These are phyloP conservation scores for Penicillium sp. DNA, from an alignment of 2,329 filamentous ascomycete species.

Conservation along the genomic window DNA sequence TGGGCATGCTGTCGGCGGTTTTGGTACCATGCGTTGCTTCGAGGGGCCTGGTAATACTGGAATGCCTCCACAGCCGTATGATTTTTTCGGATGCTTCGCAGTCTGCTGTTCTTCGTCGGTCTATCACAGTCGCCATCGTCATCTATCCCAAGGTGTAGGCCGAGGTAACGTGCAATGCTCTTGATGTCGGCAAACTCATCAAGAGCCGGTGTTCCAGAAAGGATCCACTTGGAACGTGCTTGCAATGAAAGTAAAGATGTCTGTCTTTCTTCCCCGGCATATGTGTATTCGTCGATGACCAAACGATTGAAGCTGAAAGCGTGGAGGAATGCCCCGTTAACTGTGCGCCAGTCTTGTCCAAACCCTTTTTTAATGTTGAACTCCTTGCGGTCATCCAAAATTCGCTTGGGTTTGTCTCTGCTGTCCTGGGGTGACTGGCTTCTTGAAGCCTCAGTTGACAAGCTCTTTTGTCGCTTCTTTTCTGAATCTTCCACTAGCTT, in stretches of 20 bases:
- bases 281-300: conserved; percentile 65
- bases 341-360: conserved; percentile 22
- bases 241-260: conserved; percentile 48
- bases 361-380: conserved; percentile 22
- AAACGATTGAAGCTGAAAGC: conserved; percentile 61
- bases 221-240: conserved; percentile 58
- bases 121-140: conserved; percentile 49
- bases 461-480: conserved; percentile 2
- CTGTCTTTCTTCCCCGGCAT: conserved; percentile 48
- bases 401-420: not conserved
- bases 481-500: not conserved
- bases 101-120: conserved; percentile 47
- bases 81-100: conserved; percentile 33
- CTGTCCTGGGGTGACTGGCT: not conserved
- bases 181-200: conserved; percentile 60
- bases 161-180: conserved; percentile 57
- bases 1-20: conserved; percentile 55
- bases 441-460: not conserved
- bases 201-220: conserved; percentile 63
- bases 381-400: conserved; percentile 22
- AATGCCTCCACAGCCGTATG: conserved; percentile 55
- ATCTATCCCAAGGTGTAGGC: conserved; percentile 55
- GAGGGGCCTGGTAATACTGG: conserved; percentile 50
- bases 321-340: conserved; percentile 51
- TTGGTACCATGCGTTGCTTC: conserved; percentile 54